These are phyloP conservation scores for Cantharellus anzutake DNA, from an alignment of 768 basidiomycete species.

Conservation along the genomic window DNA sequence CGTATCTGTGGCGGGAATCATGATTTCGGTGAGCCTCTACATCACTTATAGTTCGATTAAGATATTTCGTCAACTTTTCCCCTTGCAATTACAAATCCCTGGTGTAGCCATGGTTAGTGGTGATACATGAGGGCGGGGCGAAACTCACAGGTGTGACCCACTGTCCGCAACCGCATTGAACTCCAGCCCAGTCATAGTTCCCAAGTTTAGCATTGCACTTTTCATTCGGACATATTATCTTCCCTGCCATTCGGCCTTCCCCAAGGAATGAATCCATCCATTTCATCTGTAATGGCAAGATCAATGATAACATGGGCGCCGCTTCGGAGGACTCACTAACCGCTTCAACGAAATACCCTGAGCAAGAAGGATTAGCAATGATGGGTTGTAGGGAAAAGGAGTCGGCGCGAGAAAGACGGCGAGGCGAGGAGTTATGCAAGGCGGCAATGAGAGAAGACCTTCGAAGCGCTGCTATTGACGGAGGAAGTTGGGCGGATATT, in stretches of 20 bases:
- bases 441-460: constrained; percentile 9
- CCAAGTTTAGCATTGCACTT: constrained; percentile 85
- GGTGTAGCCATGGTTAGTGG: neutral
- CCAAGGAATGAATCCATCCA: constrained; percentile 87
- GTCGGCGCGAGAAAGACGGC: constrained; percentile 12
- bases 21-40: neutral
- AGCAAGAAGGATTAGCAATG: constrained; percentile 64
- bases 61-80: constrained; percentile 35
- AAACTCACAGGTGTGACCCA: constrained; percentile 76
- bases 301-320: neutral
- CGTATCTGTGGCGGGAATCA: neutral
- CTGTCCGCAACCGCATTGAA: constrained; percentile 73
- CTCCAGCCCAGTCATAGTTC: constrained; percentile 93
- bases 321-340: constrained; percentile 28
- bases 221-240: constrained; percentile 80
- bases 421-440: constrained; percentile 9
- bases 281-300: constrained; percentile 38
- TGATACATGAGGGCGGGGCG: neutral
- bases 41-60: neutral
- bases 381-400: constrained; percentile 13
- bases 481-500: neutral
- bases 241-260: constrained; percentile 63
- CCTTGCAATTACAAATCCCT: constrained; percentile 37
- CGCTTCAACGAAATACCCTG: constrained; percentile 93
- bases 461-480: neutral